phyloP scores from a whole-genome alignment of 257 asterid species.

The Fraxinus americana region DNA sequence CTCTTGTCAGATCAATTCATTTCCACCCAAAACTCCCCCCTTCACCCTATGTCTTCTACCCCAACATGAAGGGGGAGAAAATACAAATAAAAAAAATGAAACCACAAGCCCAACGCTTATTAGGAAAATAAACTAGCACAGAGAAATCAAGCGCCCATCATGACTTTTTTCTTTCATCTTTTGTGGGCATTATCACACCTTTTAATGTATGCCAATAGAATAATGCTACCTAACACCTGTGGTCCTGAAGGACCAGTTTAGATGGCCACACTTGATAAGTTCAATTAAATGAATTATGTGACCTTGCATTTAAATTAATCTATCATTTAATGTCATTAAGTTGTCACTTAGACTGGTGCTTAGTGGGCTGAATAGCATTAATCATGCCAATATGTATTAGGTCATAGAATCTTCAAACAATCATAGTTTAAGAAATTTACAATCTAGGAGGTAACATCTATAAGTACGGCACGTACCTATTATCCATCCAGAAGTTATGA shows the following conservation, averaged over 20 bases:
- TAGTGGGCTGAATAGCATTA: too few species aligned
- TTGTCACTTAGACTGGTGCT: too few species aligned
- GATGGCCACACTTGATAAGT: too few species aligned
- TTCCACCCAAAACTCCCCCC: background rate
- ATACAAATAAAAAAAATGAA: background rate
- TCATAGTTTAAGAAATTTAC: slow-evolving; percentile 3
- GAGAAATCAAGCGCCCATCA: background rate
- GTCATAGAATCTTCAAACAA: background rate
- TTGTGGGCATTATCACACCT: background rate
- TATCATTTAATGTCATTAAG: too few species aligned
- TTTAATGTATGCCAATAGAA: too few species aligned
- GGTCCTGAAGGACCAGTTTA: too few species aligned
- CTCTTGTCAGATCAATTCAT: background rate
- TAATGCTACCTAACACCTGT: too few species aligned
- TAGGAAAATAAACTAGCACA: background rate
- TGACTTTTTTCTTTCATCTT: background rate
- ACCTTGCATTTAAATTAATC: too few species aligned
- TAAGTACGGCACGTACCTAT: slow-evolving; percentile 44
- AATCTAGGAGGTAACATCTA: background rate
- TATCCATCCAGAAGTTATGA: slow-evolving; percentile 57
- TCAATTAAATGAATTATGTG: too few species aligned
- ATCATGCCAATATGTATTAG: too few species aligned
- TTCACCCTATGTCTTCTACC: background rate
- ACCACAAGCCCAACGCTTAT: background rate
- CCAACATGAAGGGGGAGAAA: background rate